Evolutionary conservation across 306 rosid genomes (phyloP), one percentile per base, ranked within the genome.

Genomic region (Corylus heterophylla): DNA sequence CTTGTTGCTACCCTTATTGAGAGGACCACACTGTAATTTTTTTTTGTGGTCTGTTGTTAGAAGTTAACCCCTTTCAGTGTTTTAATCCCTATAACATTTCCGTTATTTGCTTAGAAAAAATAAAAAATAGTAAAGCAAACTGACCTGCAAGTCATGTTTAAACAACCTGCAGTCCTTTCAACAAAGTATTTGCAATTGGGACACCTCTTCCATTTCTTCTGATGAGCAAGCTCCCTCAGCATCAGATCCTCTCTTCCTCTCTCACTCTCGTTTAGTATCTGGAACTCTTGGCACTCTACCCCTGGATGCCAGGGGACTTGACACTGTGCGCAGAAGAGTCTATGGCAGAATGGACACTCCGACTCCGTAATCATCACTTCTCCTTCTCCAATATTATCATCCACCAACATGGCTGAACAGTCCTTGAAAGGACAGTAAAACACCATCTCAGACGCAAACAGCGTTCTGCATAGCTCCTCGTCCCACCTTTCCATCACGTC

Each of bases 261-360:
- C 78, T 88, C 92, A 42, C 75, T 72, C 74, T 79, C 79, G 22
- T 75, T 47, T 72, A 89, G 12, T 4, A 7, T 74, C 87, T 78
- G 84, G 37, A 77, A 85, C 71, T 82, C 92, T 44, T 64, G 83
- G 75, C 96, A 93, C 1, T 14, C 55, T 5, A 87, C 50, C 29
- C 83, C 89, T 17, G 74, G 12, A 51, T 93, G 97, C 97, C 94
- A 93, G 3, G 90, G 77, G 25, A 88, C 97, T 59, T 29, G 8
- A 37, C 96, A 93, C 58, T 55, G 80, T 1, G 89, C 90, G 55
- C 97, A 93, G 73, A 93, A 89, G 69, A 89, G 18, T n/a, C 91
- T 84, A 39, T 87, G 85, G 61, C 97, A 92, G 68, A 67, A 17
- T 7, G 94, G 94, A 3, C 97, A 92, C 75, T 79, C 86, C n/a